Base-by-base conservation (phyloP, 371 early-diverging fungal species). In the Capillidium rhysosporum region DNA sequence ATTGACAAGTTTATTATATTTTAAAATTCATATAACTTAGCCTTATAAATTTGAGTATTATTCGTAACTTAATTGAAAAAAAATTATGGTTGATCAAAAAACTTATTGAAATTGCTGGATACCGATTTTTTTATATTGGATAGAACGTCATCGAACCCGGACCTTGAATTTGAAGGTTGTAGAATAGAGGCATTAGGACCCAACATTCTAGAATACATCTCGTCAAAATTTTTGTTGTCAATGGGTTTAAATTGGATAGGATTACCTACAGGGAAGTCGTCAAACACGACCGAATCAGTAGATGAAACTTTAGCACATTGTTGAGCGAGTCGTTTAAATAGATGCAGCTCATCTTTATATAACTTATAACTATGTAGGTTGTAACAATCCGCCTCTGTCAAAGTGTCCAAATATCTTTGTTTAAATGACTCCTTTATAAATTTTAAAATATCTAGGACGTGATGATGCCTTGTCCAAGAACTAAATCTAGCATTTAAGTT, bases 341-440 rank as follows among this genome's bases (percentile, higher is more conserved):
- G 64, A 10, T 64, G 62, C 12, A 69, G 71, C 55, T 89, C 84
- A 20, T 71, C 66, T 16, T 72, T 70, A 57, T 76, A 88, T 75
- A 79, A 69, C 58, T 75, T 67, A 61, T 72, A 81, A 0, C 85
- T 82, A 45, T 82, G 79, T 49, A 78, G 76, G 63, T 87, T 82
- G 24, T 69, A 66, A 49, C 84, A 84, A 57, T 77, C 68, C 40
- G 72, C 69, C 57, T 86, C 80, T 24, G 76, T 65, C 40, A 88
- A 61, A 28, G 75, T 71, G 46, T 75, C 75, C 51, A 91, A 61
- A 9, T 86, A 80, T 3, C 70, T 70, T 52, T 77, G 76, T 57
- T 82, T 82, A 62, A 89, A 92, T n/a, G 77, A 72, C 23, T 82
- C 82, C 62, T 86, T 87, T 30, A 89, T 55, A 63, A 85, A 89